These are phyloP conservation scores for Leccinum longicurvipes DNA, from an alignment of 768 basidiomycete genomes.

Conservation along the genomic window DNA sequence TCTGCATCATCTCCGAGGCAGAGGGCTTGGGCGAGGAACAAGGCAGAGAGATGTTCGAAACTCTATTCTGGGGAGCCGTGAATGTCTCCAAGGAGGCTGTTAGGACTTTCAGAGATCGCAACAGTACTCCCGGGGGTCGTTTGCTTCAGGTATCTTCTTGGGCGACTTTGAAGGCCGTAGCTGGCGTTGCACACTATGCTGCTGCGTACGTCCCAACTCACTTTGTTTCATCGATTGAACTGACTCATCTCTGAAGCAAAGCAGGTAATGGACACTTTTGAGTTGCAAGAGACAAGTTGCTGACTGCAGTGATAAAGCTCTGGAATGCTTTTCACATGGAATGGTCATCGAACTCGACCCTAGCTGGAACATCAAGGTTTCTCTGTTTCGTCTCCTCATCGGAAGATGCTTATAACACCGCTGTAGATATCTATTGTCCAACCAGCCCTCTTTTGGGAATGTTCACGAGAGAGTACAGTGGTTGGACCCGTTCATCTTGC, in stretches of 20 bases:
- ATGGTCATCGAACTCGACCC: constrained; percentile 42
- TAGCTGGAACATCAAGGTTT: constrained; percentile 47
- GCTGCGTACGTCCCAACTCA: constrained; percentile 23
- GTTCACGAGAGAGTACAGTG: background rate
- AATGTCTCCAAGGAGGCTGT: constrained; percentile 34
- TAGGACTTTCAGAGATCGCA: constrained; percentile 36
- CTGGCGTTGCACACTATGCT: constrained; percentile 17
- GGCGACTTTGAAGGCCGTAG: constrained; percentile 20
- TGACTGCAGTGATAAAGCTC: constrained; percentile 23
- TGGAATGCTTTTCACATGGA: constrained; percentile 39
- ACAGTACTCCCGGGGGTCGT: constrained; percentile 37
- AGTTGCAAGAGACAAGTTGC: background rate
- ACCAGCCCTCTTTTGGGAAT: constrained; percentile 23
- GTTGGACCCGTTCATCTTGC: constrained; percentile 20
- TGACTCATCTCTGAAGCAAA: constrained; percentile 17
- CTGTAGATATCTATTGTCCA: constrained; percentile 25
- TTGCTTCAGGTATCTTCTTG: constrained; percentile 38
- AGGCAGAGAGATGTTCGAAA: constrained; percentile 37
- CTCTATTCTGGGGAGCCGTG: constrained; percentile 37
- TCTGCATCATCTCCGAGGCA: constrained; percentile 31
- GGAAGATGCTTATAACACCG: background rate
- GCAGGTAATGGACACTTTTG: constrained; percentile 16
- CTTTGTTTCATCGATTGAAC: background rate
- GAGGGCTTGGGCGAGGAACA: constrained; percentile 36
- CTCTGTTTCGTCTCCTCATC: constrained; percentile 18